Percentiles rank a stretch among this genome's conserved stretches.
Conservation (phyloP, 1,284 basidiomycete genomes). For the Takashimella tepidaria region DNA sequence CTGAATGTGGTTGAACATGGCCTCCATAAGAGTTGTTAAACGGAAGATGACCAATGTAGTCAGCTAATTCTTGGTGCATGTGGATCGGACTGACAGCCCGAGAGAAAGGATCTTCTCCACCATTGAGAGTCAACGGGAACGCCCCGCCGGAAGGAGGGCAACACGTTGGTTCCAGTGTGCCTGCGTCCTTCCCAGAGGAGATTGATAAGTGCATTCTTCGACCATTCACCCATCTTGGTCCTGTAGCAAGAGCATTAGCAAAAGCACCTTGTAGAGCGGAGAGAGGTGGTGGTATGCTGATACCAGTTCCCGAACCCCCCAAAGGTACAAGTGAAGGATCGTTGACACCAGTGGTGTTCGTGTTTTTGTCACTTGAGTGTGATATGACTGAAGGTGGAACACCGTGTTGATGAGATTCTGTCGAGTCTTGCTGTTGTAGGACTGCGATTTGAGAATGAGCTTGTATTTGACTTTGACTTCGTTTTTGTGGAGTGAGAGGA, state of each 20-base stretch:
- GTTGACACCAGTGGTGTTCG: too few relatives aligned
- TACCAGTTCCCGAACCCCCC: not conserved
- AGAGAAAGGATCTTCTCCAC: slow-evolving; percentile 28
- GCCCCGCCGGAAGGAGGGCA: slow-evolving; percentile 1
- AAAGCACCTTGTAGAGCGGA: slow-evolving; percentile 5
- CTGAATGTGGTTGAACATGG: not conserved
- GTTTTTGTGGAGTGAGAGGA: too few relatives aligned
- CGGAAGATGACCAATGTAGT: not conserved
- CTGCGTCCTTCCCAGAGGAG: not conserved
- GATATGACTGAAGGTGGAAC: too few relatives aligned
- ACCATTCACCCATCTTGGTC: slow-evolving; percentile 30
- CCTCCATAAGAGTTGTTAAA: not conserved
- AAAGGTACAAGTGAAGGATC: not conserved
- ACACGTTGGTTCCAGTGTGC: not conserved
- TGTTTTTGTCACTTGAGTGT: too few relatives aligned
- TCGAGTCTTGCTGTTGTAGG: too few relatives aligned
- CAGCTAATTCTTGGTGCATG: not conserved
- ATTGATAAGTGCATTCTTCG: slow-evolving; percentile 11
- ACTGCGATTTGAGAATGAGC: too few relatives aligned
- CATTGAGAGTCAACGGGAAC: slow-evolving; percentile 18
- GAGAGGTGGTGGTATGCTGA: not conserved
- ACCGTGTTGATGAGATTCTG: too few relatives aligned
- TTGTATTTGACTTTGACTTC: too few relatives aligned
- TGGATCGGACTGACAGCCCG: slow-evolving; percentile 31
- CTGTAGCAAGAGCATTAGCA: slow-evolving; percentile 15